Conservation (phyloP, 306 rosid species). For the Fragaria ananassa region DNA sequence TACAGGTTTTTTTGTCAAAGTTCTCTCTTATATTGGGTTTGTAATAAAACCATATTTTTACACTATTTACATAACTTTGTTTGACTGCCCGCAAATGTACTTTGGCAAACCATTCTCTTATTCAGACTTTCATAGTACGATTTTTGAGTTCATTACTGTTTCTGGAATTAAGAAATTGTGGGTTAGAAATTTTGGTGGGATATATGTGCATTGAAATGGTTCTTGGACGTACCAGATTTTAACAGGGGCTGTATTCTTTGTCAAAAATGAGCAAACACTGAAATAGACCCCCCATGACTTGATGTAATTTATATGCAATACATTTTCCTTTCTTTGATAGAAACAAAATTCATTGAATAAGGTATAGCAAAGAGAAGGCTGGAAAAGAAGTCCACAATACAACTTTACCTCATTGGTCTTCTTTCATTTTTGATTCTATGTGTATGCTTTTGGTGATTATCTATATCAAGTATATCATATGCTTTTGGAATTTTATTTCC, state of each 20-base stretch:
- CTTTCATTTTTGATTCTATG: not conserved
- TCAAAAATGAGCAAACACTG: not conserved
- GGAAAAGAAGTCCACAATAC: no score
- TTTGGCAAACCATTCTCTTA: not conserved
- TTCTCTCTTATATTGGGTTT: not conserved
- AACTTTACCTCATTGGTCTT: not conserved
- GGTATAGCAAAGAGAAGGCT: no score
- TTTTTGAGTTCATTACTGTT: slow-evolving; percentile 1
- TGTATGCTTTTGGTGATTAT: not conserved
- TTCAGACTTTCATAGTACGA: not conserved
- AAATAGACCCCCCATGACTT: not conserved
- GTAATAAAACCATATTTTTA: not conserved
- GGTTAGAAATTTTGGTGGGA: not conserved
- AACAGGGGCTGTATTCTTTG: not conserved
- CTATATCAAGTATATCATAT: not conserved
- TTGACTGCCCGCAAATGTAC: not conserved
- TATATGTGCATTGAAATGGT: not conserved
- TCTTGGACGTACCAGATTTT: not conserved
- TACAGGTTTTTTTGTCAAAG: slow-evolving; percentile 56
- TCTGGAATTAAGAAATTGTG: not conserved
- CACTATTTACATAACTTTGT: not conserved
- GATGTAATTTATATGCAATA: not conserved
- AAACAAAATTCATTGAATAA: no score
- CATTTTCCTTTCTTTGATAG: not conserved
- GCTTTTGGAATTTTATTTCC: not conserved